These are phyloP conservation scores for Scenedesmus sp. DNA, from an alignment of 163 green algal genomes.

Conservation along the genomic window DNA sequence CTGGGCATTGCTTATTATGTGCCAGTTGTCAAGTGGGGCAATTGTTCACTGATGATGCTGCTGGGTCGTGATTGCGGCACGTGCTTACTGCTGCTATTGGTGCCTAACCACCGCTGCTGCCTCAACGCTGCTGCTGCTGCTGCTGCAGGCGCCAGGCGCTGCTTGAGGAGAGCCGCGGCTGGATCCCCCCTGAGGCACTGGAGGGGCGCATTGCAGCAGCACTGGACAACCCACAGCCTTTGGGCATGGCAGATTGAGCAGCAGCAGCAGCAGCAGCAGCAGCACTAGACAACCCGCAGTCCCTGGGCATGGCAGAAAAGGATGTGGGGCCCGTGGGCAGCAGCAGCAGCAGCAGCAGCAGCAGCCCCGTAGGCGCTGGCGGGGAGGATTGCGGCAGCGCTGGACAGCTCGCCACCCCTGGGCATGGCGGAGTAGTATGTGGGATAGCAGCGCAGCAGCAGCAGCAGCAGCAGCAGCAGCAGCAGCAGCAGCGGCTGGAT, in stretches of 20 bases:
- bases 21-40: no score
- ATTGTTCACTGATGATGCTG: no score
- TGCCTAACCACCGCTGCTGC: not conserved
- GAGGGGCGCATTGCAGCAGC: conserved; percentile 22
- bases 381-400: no score
- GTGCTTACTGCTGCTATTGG: not conserved
- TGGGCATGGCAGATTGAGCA: not conserved
- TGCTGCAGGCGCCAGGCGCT: conserved; percentile 28
- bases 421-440: not conserved
- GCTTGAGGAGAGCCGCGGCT: conserved; percentile 31
- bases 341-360: no score
- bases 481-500: conserved; percentile 35
- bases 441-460: not conserved
- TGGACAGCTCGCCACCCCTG: no score
- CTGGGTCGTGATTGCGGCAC: no score
- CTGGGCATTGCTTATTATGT: no score
- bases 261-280: no score
- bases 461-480: not conserved
- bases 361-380: no score
- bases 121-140: not conserved
- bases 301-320: not conserved
- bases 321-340: not conserved
- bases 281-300: no score
- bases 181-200: conserved; percentile 27
- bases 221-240: conserved; percentile 33